A percentile compares a stretch with the other conserved stretches of the same genome.
phyloP scores from a whole-genome alignment of 1,284 basidiomycete genomes.

The Meripilus lineatus region DNA sequence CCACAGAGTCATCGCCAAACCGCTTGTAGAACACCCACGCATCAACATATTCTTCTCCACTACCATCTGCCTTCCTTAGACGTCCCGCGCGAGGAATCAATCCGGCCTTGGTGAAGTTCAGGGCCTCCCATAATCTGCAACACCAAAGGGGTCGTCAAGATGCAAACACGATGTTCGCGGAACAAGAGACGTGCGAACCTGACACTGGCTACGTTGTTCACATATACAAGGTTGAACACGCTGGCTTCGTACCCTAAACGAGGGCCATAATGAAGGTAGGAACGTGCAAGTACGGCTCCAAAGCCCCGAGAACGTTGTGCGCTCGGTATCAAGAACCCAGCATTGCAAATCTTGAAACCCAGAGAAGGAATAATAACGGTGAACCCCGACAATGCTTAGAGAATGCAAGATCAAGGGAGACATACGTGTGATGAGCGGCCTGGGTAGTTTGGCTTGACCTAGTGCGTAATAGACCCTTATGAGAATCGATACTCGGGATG shows the following conservation, averaged over 20 bases:
- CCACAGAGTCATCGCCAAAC: too few relatives aligned
- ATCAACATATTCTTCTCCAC: slow-evolving; percentile 84
- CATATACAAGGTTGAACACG: slow-evolving; percentile 93
- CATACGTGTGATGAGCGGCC: slow-evolving; percentile 90
- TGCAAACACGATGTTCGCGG: neutral
- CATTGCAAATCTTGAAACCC: slow-evolving; percentile 92
- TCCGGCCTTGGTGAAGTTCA: slow-evolving; percentile 82
- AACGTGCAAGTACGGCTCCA: slow-evolving; percentile 71
- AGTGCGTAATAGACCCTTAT: slow-evolving; percentile 8
- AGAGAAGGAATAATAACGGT: slow-evolving; percentile 1
- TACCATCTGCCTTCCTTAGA: slow-evolving; percentile 58
- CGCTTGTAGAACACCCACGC: slow-evolving; percentile 84
- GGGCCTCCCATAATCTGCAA: slow-evolving; percentile 77
- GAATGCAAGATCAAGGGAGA: too few relatives aligned
- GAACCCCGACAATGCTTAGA: too few relatives aligned
- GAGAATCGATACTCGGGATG: slow-evolving; percentile 4
- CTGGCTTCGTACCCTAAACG: slow-evolving; percentile 78
- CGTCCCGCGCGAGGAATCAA: slow-evolving; percentile 83
- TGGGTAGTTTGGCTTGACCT: slow-evolving; percentile 90
- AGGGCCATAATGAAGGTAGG: slow-evolving; percentile 82
- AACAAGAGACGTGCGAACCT: slow-evolving; percentile 39
- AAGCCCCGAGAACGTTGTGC: slow-evolving; percentile 64
- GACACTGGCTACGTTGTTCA: slow-evolving; percentile 71
- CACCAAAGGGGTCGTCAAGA: neutral
- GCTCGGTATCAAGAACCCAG: slow-evolving; percentile 82